These are phyloP conservation scores for Climacium dendroides DNA, from an alignment of 225 moss, liverwort and hornwort genomes.

Conservation along the genomic window DNA sequence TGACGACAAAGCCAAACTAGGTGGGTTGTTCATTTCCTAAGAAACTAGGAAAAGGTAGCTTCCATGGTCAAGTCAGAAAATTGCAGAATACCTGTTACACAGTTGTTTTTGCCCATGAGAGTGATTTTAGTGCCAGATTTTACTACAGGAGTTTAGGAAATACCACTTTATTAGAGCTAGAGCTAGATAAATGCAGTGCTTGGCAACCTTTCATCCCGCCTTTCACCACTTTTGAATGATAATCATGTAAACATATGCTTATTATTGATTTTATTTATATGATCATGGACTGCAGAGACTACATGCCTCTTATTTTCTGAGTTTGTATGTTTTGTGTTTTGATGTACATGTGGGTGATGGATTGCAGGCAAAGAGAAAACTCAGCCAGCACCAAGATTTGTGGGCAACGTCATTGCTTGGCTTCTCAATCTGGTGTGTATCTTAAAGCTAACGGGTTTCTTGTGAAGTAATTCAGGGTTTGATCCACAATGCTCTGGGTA, in stretches of 20 bases:
- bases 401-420: constrained; percentile 83
- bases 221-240: neutral
- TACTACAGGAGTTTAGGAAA: neutral
- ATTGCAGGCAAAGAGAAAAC: constrained; percentile 58
- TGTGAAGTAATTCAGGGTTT: neutral
- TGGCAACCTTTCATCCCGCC: neutral
- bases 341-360: neutral
- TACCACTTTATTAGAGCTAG: neutral
- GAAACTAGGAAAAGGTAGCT: neutral
- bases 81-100: neutral
- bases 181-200: neutral
- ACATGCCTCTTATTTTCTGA: neutral
- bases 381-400: constrained; percentile 71
- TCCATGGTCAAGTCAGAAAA: neutral
- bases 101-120: neutral
- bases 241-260: neutral
- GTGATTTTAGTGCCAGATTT: neutral
- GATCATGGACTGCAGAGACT: neutral
- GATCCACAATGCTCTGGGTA: neutral
- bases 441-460: neutral
- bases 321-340: neutral
- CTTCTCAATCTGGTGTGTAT: constrained; percentile 74
- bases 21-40: constrained; percentile 25
- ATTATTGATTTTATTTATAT: neutral
- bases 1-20: constrained; percentile 84